Evolutionary conservation across 208 protist genomes (phyloP).

Genomic region (Acanthamoeba culbertsoni): DNA sequence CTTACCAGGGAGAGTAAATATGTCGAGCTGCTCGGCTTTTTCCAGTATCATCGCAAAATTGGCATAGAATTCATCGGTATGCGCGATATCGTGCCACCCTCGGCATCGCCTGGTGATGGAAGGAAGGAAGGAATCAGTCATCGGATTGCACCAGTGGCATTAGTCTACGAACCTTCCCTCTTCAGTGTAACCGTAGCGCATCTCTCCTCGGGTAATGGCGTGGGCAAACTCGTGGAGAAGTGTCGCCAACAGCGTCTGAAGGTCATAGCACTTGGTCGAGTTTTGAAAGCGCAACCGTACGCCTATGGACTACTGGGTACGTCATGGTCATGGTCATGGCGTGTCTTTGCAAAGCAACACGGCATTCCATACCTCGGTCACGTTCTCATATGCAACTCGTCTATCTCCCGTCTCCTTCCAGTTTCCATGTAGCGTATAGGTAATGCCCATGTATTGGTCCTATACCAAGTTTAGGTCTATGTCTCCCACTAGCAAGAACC

Average conservation of each 20-base stretch:
- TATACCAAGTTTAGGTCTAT: background rate
- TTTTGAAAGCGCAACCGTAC: background rate
- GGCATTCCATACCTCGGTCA: background rate
- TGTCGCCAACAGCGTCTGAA: background rate
- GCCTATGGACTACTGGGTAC: background rate
- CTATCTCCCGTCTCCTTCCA: background rate
- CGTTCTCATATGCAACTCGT: background rate
- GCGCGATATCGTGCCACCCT: background rate
- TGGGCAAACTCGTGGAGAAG: slow-evolving; percentile 3
- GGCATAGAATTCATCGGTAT: background rate
- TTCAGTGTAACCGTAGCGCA: background rate
- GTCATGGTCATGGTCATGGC: background rate
- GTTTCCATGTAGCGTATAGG: background rate
- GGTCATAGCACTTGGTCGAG: slow-evolving; percentile 20
- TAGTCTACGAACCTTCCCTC: background rate
- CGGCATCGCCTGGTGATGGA: background rate
- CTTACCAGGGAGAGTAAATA: background rate
- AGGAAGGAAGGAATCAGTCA: background rate
- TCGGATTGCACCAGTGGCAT: background rate
- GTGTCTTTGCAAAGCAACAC: too few relatives aligned
- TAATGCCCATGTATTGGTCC: background rate
- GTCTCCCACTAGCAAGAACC: background rate
- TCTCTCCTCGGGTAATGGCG: background rate
- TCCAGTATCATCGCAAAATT: background rate
- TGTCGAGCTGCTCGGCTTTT: background rate